Conservation (phyloP, 345 rosid species). For the Populus nigra region DNA sequence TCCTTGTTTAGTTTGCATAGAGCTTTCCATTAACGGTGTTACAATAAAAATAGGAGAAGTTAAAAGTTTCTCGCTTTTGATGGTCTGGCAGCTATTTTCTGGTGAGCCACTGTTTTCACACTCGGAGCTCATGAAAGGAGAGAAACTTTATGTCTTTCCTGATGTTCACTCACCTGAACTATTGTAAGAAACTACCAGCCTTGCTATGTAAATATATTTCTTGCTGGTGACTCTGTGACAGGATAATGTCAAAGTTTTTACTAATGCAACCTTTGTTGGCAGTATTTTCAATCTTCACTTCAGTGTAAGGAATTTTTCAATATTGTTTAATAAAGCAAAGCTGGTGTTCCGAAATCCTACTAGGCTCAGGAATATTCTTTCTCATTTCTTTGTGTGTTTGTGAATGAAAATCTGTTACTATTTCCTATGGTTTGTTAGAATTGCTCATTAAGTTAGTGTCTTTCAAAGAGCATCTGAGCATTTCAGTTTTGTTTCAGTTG, state of each 20-base stretch:
- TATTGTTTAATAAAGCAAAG: background rate
- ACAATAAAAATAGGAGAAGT: background rate
- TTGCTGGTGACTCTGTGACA: background rate
- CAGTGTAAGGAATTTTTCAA: background rate
- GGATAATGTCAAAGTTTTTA: background rate
- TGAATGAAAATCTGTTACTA: background rate
- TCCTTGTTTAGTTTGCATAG: background rate
- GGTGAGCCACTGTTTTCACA: constrained; percentile 72
- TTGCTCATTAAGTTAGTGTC: background rate
- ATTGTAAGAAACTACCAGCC: constrained; percentile 46
- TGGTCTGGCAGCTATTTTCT: constrained; percentile 66
- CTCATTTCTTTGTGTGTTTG: background rate
- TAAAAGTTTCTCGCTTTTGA: constrained; percentile 16
- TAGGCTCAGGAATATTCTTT: background rate
- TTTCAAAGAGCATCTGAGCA: background rate
- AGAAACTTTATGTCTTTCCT: constrained; percentile 64
- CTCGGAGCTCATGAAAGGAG: constrained; percentile 51
- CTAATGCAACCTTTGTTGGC: background rate
- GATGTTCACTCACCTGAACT: constrained; percentile 69
- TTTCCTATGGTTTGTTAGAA: background rate
- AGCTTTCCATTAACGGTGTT: background rate
- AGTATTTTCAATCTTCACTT: background rate
- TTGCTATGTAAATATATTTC: constrained; percentile 1
- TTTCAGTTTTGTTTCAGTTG: background rate
- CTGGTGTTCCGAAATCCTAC: background rate